Percentiles rank a stretch among this genome's conserved stretches.
phyloP scores from a whole-genome alignment of 441 rosid species.

The Mallotus japonicus region DNA sequence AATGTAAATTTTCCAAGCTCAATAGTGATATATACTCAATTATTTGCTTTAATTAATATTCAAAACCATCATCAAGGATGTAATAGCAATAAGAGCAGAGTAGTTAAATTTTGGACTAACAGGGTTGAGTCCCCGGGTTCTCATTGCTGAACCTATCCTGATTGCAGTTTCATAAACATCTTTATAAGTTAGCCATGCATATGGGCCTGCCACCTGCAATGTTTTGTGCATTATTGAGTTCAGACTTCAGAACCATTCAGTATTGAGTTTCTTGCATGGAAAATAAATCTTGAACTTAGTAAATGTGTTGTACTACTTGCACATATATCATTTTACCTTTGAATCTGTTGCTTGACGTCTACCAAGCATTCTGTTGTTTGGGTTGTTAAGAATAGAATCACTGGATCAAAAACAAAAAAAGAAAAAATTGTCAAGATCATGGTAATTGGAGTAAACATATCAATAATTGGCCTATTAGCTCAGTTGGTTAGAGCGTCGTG shows the following conservation, averaged over 20 bases:
- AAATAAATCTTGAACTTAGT: neutral
- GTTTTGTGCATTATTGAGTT: neutral
- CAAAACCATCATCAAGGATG: neutral
- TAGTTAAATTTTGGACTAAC: slow-evolving; percentile 33
- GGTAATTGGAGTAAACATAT: neutral
- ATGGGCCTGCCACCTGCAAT: slow-evolving; percentile 63
- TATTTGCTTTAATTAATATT: too few species aligned
- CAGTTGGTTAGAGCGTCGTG: slow-evolving; percentile 91
- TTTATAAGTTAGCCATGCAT: slow-evolving; percentile 71
- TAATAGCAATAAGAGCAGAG: neutral
- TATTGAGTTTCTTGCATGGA: neutral
- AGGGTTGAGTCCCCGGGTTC: slow-evolving; percentile 61
- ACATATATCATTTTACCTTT: slow-evolving; percentile 40
- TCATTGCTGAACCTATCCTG: slow-evolving; percentile 69
- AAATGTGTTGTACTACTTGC: neutral
- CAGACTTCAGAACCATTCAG: too few species aligned
- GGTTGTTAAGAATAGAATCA: slow-evolving; percentile 44
- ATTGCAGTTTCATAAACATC: slow-evolving; percentile 65
- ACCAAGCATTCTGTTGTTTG: slow-evolving; percentile 65
- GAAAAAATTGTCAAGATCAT: neutral
- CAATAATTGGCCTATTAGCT: slow-evolving; percentile 51
- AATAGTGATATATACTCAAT: neutral
- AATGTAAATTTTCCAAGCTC: neutral
- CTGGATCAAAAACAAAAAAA: slow-evolving; percentile 32
- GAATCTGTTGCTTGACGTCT: slow-evolving; percentile 57